Evolutionary conservation across 257 asterid genomes (phyloP).

Genomic region (Penstemon barbatus): DNA sequence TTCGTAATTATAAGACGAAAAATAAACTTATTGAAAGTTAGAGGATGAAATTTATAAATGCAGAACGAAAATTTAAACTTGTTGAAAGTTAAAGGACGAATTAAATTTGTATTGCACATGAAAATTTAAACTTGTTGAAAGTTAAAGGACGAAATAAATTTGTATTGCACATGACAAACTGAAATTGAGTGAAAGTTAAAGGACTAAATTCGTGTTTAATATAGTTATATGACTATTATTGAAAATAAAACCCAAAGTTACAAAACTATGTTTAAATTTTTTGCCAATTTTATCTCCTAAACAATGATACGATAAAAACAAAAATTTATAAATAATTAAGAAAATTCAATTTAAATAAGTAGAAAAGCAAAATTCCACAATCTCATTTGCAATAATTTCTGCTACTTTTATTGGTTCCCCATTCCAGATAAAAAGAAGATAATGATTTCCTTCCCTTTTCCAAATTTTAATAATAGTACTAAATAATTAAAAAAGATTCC

Average conservation of each 20-base stretch:
- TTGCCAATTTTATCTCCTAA: not conserved
- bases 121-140: too few relatives aligned
- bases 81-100: not conserved
- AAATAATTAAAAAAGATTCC: not conserved
- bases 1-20: too few relatives aligned
- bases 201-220: not conserved
- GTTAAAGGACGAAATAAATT: too few relatives aligned
- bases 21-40: too few relatives aligned
- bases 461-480: not conserved
- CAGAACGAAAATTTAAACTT: too few relatives aligned
- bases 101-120: not conserved
- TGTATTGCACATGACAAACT: too few relatives aligned
- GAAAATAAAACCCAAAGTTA: not conserved
- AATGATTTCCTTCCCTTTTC: constrained; percentile 6
- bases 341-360: not conserved
- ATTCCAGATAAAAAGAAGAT: constrained; percentile 9
- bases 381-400: constrained; percentile 14
- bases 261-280: not conserved
- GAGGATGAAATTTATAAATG: too few relatives aligned
- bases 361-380: constrained; percentile 2
- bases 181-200: not conserved
- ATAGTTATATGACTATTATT: not conserved
- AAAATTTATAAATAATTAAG: too few relatives aligned
- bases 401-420: not conserved
- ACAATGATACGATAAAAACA: too few relatives aligned